These are phyloP conservation scores for Fusarium sp. DNA, from an alignment of 2,329 filamentous ascomycete genomes.

Conservation along the genomic window DNA sequence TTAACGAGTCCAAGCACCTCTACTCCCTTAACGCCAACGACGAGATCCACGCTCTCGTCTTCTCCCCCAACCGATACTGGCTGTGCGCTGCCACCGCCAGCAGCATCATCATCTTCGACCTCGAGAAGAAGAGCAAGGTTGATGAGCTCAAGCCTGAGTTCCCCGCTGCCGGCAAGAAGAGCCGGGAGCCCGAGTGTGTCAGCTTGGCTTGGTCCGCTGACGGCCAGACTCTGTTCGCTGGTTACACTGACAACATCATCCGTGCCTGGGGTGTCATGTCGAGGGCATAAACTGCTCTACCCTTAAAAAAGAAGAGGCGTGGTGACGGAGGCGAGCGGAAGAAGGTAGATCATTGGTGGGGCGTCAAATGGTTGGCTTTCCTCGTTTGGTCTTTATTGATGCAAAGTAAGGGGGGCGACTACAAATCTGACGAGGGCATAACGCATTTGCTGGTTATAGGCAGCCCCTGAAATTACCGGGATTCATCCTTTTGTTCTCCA, in stretches of 20 bases:
- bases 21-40: slow-evolving; percentile 99
- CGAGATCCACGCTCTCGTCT: slow-evolving; percentile 99
- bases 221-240: slow-evolving; percentile 98
- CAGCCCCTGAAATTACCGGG: slow-evolving; percentile 54
- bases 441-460: slow-evolving; percentile 53
- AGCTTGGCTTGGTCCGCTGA: slow-evolving; percentile 97
- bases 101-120: slow-evolving; percentile 99
- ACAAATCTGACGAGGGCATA: slow-evolving; percentile 52
- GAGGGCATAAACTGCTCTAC: slow-evolving; percentile 71
- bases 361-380: slow-evolving; percentile 60
- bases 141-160: slow-evolving; percentile 99
- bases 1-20: slow-evolving; percentile 99
- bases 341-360: slow-evolving; percentile 58
- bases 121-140: slow-evolving; percentile 99
- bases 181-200: slow-evolving; percentile 97
- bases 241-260: slow-evolving; percentile 99
- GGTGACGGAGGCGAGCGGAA: slow-evolving; percentile 46
- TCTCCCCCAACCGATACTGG: slow-evolving; percentile 99
- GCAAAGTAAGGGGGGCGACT: slow-evolving; percentile 52
- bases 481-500: slow-evolving; percentile 56
- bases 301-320: slow-evolving; percentile 45
- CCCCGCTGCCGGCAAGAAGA: slow-evolving; percentile 98
- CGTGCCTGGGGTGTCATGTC: slow-evolving; percentile 98
- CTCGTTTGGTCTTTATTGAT: slow-evolving; percentile 59
- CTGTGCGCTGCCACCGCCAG: slow-evolving; percentile 96